A percentile compares a stretch with the other conserved stretches of the same genome.
These are phyloP conservation scores for Volvox carteri DNA, from an alignment of 163 green algal species.

Conservation along the genomic window DNA sequence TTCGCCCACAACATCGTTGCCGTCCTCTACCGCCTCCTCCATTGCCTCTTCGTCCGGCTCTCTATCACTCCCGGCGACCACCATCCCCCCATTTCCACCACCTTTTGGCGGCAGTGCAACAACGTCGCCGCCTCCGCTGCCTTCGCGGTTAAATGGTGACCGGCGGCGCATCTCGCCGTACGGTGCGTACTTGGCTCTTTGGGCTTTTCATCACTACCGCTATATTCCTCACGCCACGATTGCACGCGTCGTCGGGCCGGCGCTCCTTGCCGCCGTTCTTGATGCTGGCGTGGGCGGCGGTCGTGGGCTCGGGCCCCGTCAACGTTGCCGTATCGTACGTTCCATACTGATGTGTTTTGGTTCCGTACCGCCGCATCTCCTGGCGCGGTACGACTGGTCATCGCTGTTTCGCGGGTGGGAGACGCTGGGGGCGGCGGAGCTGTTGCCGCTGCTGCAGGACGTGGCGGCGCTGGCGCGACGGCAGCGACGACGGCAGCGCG, in stretches of 20 bases:
- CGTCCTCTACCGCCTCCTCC: neutral
- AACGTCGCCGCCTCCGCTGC: neutral
- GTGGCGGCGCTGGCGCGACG: neutral
- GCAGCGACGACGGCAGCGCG: neutral
- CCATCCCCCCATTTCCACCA: neutral
- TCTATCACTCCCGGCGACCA: neutral
- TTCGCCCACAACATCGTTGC: neutral
- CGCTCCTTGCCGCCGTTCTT: neutral
- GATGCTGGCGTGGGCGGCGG: neutral
- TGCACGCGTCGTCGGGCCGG: neutral
- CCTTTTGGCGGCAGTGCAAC: neutral
- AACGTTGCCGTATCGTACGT: slow-evolving; percentile 42
- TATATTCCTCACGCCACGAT: neutral
- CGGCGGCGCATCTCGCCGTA: neutral
- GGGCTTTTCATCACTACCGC: slow-evolving; percentile 33
- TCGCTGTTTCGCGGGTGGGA: slow-evolving; percentile 36
- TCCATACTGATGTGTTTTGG: slow-evolving; percentile 20
- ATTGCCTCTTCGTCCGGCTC: neutral
- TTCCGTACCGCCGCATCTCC: neutral
- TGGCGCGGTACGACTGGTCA: neutral
- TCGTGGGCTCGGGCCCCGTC: neutral
- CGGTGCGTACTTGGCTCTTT: slow-evolving; percentile 4
- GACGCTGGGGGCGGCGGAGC: slow-evolving; percentile 8
- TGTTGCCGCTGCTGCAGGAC: slow-evolving; percentile 38
- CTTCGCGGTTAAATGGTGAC: neutral